Percentiles rank a stretch among this genome's conserved stretches.
phyloP scores from a whole-genome alignment of 225 moss, liverwort and hornwort species.

The Physcomitrium patens region DNA sequence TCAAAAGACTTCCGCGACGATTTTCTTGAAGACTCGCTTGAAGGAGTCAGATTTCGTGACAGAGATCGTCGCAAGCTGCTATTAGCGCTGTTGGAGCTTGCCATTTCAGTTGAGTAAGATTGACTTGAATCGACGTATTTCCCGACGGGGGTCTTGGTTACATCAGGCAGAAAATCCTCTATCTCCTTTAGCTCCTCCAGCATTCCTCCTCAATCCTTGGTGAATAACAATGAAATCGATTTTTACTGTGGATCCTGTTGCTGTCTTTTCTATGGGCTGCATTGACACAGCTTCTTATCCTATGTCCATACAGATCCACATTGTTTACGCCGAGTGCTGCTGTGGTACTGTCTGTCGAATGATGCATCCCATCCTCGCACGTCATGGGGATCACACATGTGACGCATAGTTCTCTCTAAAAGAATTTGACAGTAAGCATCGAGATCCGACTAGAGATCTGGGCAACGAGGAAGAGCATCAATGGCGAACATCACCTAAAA shows the following conservation, averaged over 20 bases:
- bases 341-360: background rate
- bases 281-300: slow-evolving; percentile 19
- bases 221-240: background rate
- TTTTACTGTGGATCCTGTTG: background rate
- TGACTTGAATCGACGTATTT: slow-evolving; percentile 10
- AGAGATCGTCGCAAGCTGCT: slow-evolving; percentile 38
- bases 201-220: slow-evolving; percentile 17
- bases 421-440: slow-evolving; percentile 18
- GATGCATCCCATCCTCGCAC: background rate
- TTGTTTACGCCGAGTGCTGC: background rate
- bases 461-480: background rate
- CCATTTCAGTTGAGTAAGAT: slow-evolving; percentile 28
- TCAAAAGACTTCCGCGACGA: too few relatives aligned
- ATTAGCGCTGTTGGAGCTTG: background rate
- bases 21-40: slow-evolving; percentile 9
- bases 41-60: slow-evolving; percentile 30
- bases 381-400: background rate
- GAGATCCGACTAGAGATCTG: slow-evolving; percentile 21
- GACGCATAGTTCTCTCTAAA: background rate
- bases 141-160: background rate
- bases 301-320: slow-evolving; percentile 33
- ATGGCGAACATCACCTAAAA: background rate
- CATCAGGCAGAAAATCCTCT: slow-evolving; percentile 15
- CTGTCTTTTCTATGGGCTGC: slow-evolving; percentile 16
- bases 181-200: slow-evolving; percentile 29